phyloP scores from a whole-genome alignment of 1,284 basidiomycete species.

The Ganoderma multipileum region DNA sequence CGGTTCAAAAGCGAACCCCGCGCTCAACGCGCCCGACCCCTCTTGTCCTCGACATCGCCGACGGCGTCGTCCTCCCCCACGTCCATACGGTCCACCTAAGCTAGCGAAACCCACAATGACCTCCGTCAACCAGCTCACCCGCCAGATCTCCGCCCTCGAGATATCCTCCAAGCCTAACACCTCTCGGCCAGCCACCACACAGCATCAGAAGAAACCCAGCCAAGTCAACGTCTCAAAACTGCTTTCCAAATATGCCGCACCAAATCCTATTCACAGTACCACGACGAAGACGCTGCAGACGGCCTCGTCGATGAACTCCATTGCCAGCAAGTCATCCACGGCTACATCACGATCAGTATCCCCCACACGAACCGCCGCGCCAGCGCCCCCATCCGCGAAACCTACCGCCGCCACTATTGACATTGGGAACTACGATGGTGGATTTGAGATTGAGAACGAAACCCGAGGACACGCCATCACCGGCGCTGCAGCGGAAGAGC shows the following conservation, averaged over 20 bases:
- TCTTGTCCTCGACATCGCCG: conserved; percentile 28
- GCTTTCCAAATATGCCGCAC: conserved; percentile 70
- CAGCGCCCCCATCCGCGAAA: conserved; percentile 28
- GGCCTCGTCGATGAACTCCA: conserved; percentile 33
- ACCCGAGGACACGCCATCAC: conserved; percentile 66
- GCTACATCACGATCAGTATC: conserved; percentile 37
- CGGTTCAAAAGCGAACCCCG: conserved; percentile 31
- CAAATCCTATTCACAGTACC: conserved; percentile 48
- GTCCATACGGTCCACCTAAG: conserved; percentile 3
- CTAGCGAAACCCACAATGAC: conserved; percentile 44
- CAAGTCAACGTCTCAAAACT: conserved; percentile 68
- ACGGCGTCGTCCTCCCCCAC: conserved; percentile 13
- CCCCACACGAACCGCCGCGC: conserved; percentile 31
- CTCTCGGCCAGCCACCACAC: conserved; percentile 39
- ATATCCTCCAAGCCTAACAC: conserved; percentile 53
- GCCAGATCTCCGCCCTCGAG: conserved; percentile 57
- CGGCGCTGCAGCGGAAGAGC: conserved; percentile 75
- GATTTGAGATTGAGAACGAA: conserved; percentile 82
- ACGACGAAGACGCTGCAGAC: conserved; percentile 29
- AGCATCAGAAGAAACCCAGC: conserved; percentile 59
- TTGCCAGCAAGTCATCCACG: conserved; percentile 32
- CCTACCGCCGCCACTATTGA: conserved; percentile 50
- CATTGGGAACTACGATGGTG: conserved; percentile 88
- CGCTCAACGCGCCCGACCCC: neutral
- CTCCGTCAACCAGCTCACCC: conserved; percentile 51